Evolutionary conservation across 768 basidiomycete genomes (phyloP), one percentile per base, ranked within the genome.

Genomic region (Termitomyces sp.): DNA sequence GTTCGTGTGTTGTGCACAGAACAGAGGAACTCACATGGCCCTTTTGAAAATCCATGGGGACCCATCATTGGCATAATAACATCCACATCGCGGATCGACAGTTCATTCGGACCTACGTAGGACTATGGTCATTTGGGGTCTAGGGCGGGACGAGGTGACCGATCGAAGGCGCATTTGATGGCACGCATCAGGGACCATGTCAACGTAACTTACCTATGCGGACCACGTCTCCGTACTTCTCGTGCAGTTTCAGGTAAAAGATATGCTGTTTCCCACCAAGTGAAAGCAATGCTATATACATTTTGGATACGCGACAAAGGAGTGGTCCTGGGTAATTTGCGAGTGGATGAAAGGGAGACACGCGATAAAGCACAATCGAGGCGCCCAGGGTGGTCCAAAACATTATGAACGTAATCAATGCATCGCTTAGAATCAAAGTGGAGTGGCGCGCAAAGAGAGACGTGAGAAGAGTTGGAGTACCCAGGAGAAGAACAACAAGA

Each of bases 201-300:
- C 43, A 58, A 46, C 35, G 26, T 18, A 13, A 65, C 76, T 55
- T 54, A 83, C 85, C 85, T 41, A 82, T 77, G 64, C 86, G 72
- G 38, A 86, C 83, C 20, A 82, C 72, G 51, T 82, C 77, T 2
- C 86, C 86, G 55, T 84, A 86, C 50, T 72, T 73, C 44, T 77
- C 71, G 63, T 86, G 86, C n/a, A 85, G 66, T 20, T 68, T 62
- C 20, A 72, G 66, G 61, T 79, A 78, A 60, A 77, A 76, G 2
- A 74, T 65, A 62, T 84, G 78, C 51, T 82, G 80, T 59, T 76
- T 75, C 10, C 82, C 83, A 0, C 58, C 59, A 16, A 67, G 61
- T 18, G 73, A 72, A 7, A 76, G 56, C 56, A 70, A 71, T 2
- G 74, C 74, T 18, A 74, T 67, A 61, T 71, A 72, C 14, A 80